Base-by-base conservation (phyloP, 345 rosid species). In the Lepidium africanum region DNA sequence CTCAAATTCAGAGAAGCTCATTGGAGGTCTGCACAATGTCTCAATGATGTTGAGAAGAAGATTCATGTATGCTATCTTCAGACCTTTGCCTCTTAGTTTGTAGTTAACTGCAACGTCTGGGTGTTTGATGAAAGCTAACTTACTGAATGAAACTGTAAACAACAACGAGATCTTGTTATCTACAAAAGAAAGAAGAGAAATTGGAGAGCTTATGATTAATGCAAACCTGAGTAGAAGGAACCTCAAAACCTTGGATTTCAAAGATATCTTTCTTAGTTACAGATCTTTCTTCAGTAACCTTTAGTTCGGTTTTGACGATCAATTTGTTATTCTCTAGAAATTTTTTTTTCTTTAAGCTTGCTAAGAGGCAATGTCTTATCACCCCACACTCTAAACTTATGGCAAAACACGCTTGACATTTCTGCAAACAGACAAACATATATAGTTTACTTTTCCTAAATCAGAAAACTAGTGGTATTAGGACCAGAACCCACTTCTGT, bases 51-150 rank as follows among this genome's bases (percentile, higher is more conserved):
- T 63, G 46, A 63, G 35, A 10, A 63, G 40, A 12, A 65, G 17
- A 12, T 11, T 52, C 70, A 51, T 65, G 70, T 65, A 65, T 7
- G 38, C 59, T 40, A 60, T 15, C 32, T 65, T 65, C 40, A 66
- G 7, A 3, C 15, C 48, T 37, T 64, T 36, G 16, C 38, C 51
- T 21, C 4, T 49, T 64, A n/a, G 25, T 50, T 64, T 64, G 14
- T 49, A 50, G 38, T 42, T 37, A n/a, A 14, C 4, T 10, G 65
- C 65, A 27, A 59, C 9, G n/a, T 27, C 65, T 9, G 51, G 39
- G 4, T 54, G 63, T 41, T 67, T 51, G 0, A 33, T 19, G 36
- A 49, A 49, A 23, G 27, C 23, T 2, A 4, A 14, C n/a, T 49
- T 6, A 23, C 35, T 10, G 9, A 6, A 49, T 0, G 0, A 23